These are phyloP conservation scores for Prunus campanulata DNA, from an alignment of 306 rosid genomes.

Conservation along the genomic window DNA sequence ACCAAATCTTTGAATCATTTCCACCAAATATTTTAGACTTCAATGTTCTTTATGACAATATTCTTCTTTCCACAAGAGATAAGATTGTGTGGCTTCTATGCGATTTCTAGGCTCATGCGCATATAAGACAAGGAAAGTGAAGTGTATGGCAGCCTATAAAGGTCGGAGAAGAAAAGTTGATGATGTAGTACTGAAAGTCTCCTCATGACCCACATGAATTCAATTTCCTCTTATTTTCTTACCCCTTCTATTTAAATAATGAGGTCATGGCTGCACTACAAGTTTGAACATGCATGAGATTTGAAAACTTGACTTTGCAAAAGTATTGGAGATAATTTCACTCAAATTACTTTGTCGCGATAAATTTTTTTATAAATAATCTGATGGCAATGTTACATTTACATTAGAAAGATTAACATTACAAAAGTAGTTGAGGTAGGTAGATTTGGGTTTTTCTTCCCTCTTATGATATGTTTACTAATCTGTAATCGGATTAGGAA, in stretches of 20 bases:
- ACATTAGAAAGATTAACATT: too few species aligned
- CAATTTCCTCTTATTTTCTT: background rate
- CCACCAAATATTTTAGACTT: background rate
- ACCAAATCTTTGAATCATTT: constrained; percentile 1
- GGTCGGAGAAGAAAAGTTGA: background rate
- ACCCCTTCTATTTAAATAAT: background rate
- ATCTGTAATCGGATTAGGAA: too few species aligned
- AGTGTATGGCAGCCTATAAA: background rate
- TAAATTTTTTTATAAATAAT: too few species aligned
- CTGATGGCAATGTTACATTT: too few species aligned
- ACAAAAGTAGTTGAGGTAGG: too few species aligned
- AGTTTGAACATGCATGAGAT: too few species aligned
- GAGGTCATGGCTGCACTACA: too few species aligned
- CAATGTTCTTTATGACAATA: background rate
- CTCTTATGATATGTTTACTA: too few species aligned
- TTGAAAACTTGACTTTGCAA: too few species aligned
- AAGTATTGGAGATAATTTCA: too few species aligned
- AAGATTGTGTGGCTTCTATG: background rate
- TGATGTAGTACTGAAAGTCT: background rate
- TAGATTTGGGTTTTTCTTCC: too few species aligned
- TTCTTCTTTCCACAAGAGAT: background rate
- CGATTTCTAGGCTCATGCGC: background rate
- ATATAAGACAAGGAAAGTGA: background rate
- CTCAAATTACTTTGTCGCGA: too few species aligned
- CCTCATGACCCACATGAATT: background rate